These are phyloP conservation scores for Ajuga chamaepitys DNA, from an alignment of 257 asterid species.

Conservation along the genomic window DNA sequence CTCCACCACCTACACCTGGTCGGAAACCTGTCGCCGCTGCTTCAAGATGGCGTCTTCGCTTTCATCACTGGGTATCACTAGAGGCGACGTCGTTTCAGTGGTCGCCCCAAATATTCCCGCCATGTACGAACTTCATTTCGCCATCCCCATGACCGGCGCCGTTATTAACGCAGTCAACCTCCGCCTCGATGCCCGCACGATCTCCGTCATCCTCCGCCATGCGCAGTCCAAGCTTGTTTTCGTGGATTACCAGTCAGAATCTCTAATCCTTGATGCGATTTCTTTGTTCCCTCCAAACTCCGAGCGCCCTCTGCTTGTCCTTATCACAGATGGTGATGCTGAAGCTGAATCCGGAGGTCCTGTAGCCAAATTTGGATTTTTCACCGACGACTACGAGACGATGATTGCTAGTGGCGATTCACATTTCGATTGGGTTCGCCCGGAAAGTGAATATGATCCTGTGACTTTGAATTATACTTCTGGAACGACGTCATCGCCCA, in stretches of 20 bases:
- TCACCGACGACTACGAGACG: constrained; percentile 26
- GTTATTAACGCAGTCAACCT: constrained; percentile 51
- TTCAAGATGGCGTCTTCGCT: constrained; percentile 48
- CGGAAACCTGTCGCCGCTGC: constrained; percentile 44
- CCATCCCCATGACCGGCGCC: constrained; percentile 72
- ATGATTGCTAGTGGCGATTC: constrained; percentile 37
- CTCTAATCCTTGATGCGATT: constrained; percentile 38
- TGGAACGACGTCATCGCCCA: constrained; percentile 76
- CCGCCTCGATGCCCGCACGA: constrained; percentile 66
- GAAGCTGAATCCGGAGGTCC: not conserved
- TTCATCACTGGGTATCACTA: constrained; percentile 33
- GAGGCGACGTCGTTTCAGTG: constrained; percentile 54
- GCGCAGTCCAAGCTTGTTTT: constrained; percentile 47
- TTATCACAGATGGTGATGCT: constrained; percentile 27
- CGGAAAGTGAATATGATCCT: constrained; percentile 49
- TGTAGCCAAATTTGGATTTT: not conserved
- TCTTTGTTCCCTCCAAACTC: constrained; percentile 34
- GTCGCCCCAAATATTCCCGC: constrained; percentile 67
- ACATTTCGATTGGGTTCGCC: constrained; percentile 50
- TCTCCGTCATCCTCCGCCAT: constrained; percentile 52
- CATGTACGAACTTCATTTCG: constrained; percentile 74
- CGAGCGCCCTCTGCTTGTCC: constrained; percentile 32
- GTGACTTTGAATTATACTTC: constrained; percentile 62
- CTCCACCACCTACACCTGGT: constrained; percentile 44
- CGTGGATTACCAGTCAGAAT: constrained; percentile 42